Conservation (phyloP, 805 yeast genomes). For the Naumovozyma castellii region DNA sequence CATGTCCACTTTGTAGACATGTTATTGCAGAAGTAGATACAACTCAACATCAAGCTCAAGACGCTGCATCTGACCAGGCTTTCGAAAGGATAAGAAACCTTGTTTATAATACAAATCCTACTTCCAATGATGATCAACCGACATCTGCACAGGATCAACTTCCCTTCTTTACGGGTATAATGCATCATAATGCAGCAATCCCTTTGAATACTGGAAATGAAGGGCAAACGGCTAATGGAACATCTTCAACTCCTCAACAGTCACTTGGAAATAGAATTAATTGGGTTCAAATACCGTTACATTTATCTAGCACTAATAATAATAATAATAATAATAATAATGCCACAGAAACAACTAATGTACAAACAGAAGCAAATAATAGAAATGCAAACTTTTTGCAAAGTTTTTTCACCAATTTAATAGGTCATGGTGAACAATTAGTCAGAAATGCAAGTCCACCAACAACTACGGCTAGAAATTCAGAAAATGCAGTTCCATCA, state of each 20-base stretch:
- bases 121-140: not conserved
- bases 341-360: not conserved
- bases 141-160: too few relatives aligned
- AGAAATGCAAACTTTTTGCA: not conserved
- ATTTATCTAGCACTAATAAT: not conserved
- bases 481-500: too few relatives aligned
- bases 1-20: conserved; percentile 82
- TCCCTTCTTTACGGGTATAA: not conserved
- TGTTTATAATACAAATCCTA: conserved; percentile 10
- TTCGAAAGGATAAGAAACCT: conserved; percentile 25
- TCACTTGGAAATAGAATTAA: conserved; percentile 5
- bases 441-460: not conserved
- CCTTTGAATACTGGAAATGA: too few relatives aligned
- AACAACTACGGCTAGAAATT: too few relatives aligned
- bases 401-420: not conserved
- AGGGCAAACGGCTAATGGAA: too few relatives aligned
- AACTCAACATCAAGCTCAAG: conserved; percentile 5
- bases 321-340: conserved; percentile 5
- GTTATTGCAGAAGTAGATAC: conserved; percentile 32
- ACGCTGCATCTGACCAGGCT: conserved; percentile 6
- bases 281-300: conserved; percentile 14
- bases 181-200: not conserved
- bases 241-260: too few relatives aligned
- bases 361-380: not conserved
- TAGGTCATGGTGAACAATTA: not conserved